Evolutionary conservation across 305 asterid species (phyloP), one percentile per base, ranked within the genome.

Genomic region (Ilex paraguariensis): DNA sequence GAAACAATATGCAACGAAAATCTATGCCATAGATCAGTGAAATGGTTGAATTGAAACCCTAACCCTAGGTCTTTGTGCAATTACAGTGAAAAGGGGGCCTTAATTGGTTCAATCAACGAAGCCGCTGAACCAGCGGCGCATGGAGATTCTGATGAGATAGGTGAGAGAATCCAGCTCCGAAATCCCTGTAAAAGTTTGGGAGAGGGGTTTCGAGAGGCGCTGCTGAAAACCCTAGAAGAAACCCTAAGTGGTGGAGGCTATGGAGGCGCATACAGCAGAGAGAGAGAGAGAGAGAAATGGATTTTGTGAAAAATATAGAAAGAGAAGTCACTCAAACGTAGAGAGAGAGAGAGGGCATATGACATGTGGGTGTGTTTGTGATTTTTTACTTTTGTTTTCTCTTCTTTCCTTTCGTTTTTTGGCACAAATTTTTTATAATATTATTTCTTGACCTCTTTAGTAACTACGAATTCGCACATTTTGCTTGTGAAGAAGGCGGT

Each of bases 1-100:
- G 84, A 75, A 86, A 90, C 73, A 85, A 83, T 81, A 82, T 80
- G 61, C 88, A 78, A 50, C 75, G 76, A 78, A 77, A 79, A 57
- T 84, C 81, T 97, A 84, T 89, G 2, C 13, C 9, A 11, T 31
- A 15, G 28, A 46, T 30, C 56, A 32, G 31, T 52, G 16, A 13
- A 36, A 36, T 36, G 42, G 42, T 36, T 36, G 7, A 3, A 13
- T 15, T 31, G 61, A 53, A 82, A 76, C 84, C 82, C 70, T 83
- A 84, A 77, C 85, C 96, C 85, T 75, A 75, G 74, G 60, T n/a
- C 39, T 54, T 46, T 48, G 44, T 36, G 54, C 57, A 21, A 56
- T 32, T 33, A 52, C 46, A 32, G 13, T 51, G 60, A 57, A 66
- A 51, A 10, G 44, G 31, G 7, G 50, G 56, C 31, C 53, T 50